Conservation (phyloP, 441 rosid genomes). For the Lepidium campestre region DNA sequence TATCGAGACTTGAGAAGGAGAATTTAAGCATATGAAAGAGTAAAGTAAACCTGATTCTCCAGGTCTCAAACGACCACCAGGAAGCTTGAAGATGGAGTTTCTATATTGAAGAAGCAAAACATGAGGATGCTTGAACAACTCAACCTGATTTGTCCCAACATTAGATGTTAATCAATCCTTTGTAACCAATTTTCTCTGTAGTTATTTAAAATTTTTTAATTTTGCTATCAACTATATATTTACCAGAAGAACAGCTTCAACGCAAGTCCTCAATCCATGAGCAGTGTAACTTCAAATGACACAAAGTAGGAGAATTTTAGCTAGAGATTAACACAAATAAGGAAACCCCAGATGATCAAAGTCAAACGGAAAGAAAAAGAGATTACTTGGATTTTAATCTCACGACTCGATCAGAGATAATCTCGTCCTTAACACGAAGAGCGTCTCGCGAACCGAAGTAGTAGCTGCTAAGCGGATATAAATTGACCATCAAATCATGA, state of each 20-base stretch:
- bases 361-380: background rate
- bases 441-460: slow-evolving; percentile 76
- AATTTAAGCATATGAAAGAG: background rate
- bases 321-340: background rate
- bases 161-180: background rate
- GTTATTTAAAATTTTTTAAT: background rate
- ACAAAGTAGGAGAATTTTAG: background rate
- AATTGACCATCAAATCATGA: slow-evolving; percentile 30
- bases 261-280: slow-evolving; percentile 72
- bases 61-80: slow-evolving; percentile 80
- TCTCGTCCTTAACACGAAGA: slow-evolving; percentile 53
- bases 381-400: slow-evolving; percentile 67
- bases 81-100: slow-evolving; percentile 69
- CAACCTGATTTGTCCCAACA: slow-evolving; percentile 50
- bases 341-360: background rate
- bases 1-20: background rate
- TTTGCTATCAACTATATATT: background rate
- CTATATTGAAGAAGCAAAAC: slow-evolving; percentile 61
- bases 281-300: slow-evolving; percentile 43
- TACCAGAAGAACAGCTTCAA: slow-evolving; percentile 79
- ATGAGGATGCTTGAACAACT: slow-evolving; percentile 87
- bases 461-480: slow-evolving; percentile 69
- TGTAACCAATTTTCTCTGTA: background rate
- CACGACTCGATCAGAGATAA: slow-evolving; percentile 44
- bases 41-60: slow-evolving; percentile 62